Base-by-base conservation (phyloP, 106 monocot genomes). In the Vanilla planifolia region DNA sequence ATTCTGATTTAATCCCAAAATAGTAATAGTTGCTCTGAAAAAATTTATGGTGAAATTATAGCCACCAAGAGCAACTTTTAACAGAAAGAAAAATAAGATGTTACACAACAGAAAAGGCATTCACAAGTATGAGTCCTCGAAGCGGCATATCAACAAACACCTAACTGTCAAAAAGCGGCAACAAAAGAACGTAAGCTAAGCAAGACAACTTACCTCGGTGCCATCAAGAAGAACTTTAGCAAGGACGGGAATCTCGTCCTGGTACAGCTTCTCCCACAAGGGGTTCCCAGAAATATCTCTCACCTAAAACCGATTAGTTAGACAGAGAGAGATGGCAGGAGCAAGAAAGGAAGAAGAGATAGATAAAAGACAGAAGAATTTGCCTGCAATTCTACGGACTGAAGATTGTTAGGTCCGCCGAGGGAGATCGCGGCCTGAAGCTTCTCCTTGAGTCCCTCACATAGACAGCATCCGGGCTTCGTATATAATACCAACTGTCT, bases 371-470 rank as follows among this genome's bases (percentile, higher is more conserved):
- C 7, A 13, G 9, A n/a, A 11, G 20, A 27, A n/a, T n/a, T 24
- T 29, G 60, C 92, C 78, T 85, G 83, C 50, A 95, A 76, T 16
- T 83, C 64, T 66, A 94, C 72, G 45, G 72, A 69, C 26, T 61
- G 51, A 50, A 95, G 86, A 39, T 89, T 77, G 14, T 78, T 56
- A 5, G 69, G 56, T 1, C 81, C 86, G 44, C 33, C 75, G 40
- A 88, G 77, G 36, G 85, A 82, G 68, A 87, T 67, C 21, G 98
- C 92, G 13, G 70, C 76, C 7, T 77, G 47, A 68, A 99, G 98
- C 77, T 99, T 99, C 78, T 92, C 88, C 68, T 99, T 92, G 52
- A 99, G 82, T 33, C 88, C 92, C 23, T 92, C 98, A 75, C 92
- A 99, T 62, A 92, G 88, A 76, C 98, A 99, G 73, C 98, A 92